These are phyloP conservation scores for Apiospora malaysiana DNA, from an alignment of 2,329 filamentous ascomycete species.

Conservation along the genomic window DNA sequence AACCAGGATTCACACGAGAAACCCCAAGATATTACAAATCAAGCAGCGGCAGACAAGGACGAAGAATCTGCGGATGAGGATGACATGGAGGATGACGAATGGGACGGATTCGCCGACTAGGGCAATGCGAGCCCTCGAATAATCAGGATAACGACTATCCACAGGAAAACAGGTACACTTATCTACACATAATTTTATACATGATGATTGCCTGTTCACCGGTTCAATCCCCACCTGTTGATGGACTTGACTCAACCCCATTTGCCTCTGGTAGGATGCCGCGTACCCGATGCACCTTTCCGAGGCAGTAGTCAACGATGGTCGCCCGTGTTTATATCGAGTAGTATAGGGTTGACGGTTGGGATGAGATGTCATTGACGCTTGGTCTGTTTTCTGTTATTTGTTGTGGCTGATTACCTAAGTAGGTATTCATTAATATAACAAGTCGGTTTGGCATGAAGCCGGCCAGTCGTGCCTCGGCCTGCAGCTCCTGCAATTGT, in stretches of 20 bases:
- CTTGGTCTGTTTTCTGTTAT: too few relatives aligned
- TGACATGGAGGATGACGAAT: slow-evolving; percentile 36
- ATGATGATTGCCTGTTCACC: background rate
- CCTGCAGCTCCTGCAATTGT: background rate
- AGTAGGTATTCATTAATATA: background rate
- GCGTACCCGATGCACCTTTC: background rate
- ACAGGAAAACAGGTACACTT: background rate
- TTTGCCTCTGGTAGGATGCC: background rate
- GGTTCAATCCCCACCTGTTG: background rate
- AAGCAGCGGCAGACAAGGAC: slow-evolving; percentile 24
- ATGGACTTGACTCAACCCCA: background rate
- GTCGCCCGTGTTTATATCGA: background rate
- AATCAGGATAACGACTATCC: background rate
- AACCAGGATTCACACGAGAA: background rate
- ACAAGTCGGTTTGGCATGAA: background rate
- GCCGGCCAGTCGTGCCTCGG: background rate
- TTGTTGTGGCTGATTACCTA: background rate
- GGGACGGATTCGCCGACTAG: slow-evolving; percentile 43
- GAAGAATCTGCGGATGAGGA: slow-evolving; percentile 25
- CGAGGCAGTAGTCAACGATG: background rate
- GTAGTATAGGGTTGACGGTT: background rate
- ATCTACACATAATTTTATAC: background rate
- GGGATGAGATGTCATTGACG: background rate
- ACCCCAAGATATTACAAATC: slow-evolving; percentile 20
- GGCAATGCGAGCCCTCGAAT: background rate